These are phyloP conservation scores for Azolla pinnata DNA, from an alignment of 75 land plant species.

Conservation along the genomic window DNA sequence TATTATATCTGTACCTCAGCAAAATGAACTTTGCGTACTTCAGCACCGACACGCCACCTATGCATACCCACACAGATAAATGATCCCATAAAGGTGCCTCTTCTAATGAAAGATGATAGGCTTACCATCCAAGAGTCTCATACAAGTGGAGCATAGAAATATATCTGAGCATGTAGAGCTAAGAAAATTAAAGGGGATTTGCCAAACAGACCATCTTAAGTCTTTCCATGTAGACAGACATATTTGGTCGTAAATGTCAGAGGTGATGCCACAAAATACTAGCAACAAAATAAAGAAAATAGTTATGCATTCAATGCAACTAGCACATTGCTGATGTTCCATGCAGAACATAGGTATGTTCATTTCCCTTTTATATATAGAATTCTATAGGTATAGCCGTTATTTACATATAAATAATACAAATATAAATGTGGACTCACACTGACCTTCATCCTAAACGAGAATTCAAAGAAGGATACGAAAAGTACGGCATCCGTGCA, in stretches of 20 bases:
- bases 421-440: background rate
- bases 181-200: background rate
- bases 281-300: too few relatives aligned
- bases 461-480: too few relatives aligned
- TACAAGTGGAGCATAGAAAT: conserved; percentile 41
- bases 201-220: background rate
- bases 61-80: background rate
- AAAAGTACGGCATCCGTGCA: conserved; percentile 39
- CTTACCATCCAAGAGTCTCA: conserved; percentile 41
- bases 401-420: background rate
- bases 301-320: too few relatives aligned
- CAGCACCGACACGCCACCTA: conserved; percentile 39
- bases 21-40: conserved; percentile 40
- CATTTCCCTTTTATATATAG: too few relatives aligned
- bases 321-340: too few relatives aligned
- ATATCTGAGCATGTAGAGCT: conserved; percentile 14
- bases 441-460: too few relatives aligned
- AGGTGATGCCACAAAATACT: too few relatives aligned
- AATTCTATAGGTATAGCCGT: too few relatives aligned
- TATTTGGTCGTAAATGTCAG: too few relatives aligned
- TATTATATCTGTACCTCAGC: conserved; percentile 23
- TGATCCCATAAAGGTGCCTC: background rate
- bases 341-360: too few relatives aligned
- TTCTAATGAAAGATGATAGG: background rate
- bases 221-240: too few relatives aligned